Conservation (phyloP, 108 stramenopile species). For the Mediolabrus comicus region DNA sequence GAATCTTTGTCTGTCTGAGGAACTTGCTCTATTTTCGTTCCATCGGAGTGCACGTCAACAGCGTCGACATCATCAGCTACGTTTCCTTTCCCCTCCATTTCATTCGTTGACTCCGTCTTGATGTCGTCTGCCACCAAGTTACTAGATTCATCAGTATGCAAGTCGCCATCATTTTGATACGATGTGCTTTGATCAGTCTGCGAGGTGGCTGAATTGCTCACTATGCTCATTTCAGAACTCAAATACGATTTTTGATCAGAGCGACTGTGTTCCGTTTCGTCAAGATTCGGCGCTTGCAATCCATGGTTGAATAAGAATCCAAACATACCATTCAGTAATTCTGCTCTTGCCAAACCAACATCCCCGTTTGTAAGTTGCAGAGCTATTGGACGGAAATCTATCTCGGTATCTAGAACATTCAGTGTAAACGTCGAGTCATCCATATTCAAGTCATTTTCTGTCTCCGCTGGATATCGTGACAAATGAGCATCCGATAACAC, state of each 20-base stretch:
- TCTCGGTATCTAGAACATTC: slow-evolving; percentile 1
- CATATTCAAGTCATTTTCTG: slow-evolving; percentile 14
- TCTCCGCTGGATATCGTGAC: slow-evolving; percentile 4
- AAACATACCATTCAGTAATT: slow-evolving; percentile 30
- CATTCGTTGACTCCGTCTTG: neutral
- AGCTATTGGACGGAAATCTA: slow-evolving; percentile 38
- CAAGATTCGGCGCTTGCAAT: neutral
- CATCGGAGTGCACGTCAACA: neutral
- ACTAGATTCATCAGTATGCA: neutral
- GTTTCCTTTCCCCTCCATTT: neutral
- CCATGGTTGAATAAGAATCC: neutral
- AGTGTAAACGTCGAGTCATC: slow-evolving; percentile 21
- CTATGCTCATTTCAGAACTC: neutral
- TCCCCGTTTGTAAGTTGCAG: slow-evolving; percentile 46
- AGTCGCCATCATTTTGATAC: neutral
- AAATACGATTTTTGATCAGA: slow-evolving; percentile 1
- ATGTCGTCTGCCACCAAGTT: neutral
- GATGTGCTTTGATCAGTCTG: neutral
- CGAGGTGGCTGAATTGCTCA: neutral
- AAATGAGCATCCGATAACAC: slow-evolving; percentile 38
- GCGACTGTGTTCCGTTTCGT: neutral
- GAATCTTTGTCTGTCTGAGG: neutral
- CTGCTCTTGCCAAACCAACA: slow-evolving; percentile 24
- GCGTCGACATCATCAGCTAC: neutral
- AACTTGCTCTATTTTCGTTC: neutral